These are phyloP conservation scores for Ammopiptanthus mongolicus DNA, from an alignment of 306 rosid species.

Conservation along the genomic window DNA sequence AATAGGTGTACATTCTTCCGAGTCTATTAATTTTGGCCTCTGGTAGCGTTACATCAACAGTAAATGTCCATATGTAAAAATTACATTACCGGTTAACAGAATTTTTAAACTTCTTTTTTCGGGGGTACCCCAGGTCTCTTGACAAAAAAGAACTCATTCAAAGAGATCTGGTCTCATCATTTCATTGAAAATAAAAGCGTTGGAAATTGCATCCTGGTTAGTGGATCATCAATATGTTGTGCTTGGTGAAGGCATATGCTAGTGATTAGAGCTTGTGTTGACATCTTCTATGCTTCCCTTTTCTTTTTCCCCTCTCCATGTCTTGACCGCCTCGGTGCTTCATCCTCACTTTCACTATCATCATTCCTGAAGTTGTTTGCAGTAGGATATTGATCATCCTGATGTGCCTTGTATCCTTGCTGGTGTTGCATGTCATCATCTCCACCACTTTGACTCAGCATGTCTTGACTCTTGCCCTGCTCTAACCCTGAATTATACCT, in stretches of 20 bases:
- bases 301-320: constrained; percentile 95
- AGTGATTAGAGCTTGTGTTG: constrained; percentile 46
- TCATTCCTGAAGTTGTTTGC: too few species aligned
- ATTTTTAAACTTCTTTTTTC: background rate
- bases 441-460: constrained; percentile 53
- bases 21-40: background rate
- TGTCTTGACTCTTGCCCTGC: constrained; percentile 68
- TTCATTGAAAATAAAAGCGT: constrained; percentile 14
- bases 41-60: background rate
- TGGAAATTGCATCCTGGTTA: constrained; percentile 32
- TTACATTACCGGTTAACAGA: constrained; percentile 11
- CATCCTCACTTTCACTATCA: constrained; percentile 94
- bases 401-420: constrained; percentile 53
- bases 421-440: constrained; percentile 64
- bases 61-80: background rate
- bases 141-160: background rate
- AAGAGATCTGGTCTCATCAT: constrained; percentile 17
- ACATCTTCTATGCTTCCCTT: constrained; percentile 64
- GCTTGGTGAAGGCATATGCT: constrained; percentile 21
- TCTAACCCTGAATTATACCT: constrained; percentile 61
- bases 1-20: background rate
- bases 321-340: constrained; percentile 96
- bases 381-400: constrained; percentile 72
- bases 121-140: constrained; percentile 11
- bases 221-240: constrained; percentile 17